Percentiles rank a stretch among this genome's conserved stretches.
These are phyloP conservation scores for Ambrosiella cleistominuta DNA, from an alignment of 2,329 filamentous ascomycete species.

Conservation along the genomic window DNA sequence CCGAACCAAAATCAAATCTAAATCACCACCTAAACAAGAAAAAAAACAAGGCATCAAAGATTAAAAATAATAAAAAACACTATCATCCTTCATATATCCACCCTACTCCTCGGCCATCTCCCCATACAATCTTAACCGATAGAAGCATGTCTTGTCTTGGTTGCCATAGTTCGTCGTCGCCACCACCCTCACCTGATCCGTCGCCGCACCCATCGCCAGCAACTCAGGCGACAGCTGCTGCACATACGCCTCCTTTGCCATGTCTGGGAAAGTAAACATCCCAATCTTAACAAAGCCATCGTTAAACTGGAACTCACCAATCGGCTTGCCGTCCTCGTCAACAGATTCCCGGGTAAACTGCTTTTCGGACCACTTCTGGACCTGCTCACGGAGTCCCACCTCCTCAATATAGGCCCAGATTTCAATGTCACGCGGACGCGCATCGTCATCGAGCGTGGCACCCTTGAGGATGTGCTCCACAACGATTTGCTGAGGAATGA, in stretches of 20 bases:
- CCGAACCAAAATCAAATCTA: no score
- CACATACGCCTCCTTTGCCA: conserved; percentile 30
- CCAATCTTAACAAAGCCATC: conserved; percentile 38
- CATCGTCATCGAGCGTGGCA: conserved; percentile 41
- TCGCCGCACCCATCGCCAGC: conserved; percentile 27
- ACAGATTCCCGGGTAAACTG: conserved; percentile 22
- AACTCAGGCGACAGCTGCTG: conserved; percentile 36
- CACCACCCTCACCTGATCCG: conserved; percentile 36
- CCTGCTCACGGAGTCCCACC: conserved; percentile 22
- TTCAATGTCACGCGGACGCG: conserved; percentile 52
- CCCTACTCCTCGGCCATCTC: conserved; percentile 17
- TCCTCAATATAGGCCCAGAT: conserved; percentile 46
- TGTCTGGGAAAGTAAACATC: conserved; percentile 35
- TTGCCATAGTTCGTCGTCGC: conserved; percentile 41
- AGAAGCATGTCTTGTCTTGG: conserved; percentile 45
- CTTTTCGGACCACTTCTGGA: conserved; percentile 26
- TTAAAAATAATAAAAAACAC: no score
- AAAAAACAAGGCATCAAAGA: no score
- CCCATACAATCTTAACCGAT: conserved; percentile 42
- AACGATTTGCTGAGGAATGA: conserved; percentile 52
- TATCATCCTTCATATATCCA: neutral
- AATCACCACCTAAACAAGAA: no score
- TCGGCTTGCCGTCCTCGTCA: conserved; percentile 14
- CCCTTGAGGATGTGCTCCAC: conserved; percentile 52
- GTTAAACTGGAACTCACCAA: conserved; percentile 15